These are phyloP conservation scores for Saturnispora halmiae DNA, from an alignment of 805 yeast genomes.

Conservation along the genomic window DNA sequence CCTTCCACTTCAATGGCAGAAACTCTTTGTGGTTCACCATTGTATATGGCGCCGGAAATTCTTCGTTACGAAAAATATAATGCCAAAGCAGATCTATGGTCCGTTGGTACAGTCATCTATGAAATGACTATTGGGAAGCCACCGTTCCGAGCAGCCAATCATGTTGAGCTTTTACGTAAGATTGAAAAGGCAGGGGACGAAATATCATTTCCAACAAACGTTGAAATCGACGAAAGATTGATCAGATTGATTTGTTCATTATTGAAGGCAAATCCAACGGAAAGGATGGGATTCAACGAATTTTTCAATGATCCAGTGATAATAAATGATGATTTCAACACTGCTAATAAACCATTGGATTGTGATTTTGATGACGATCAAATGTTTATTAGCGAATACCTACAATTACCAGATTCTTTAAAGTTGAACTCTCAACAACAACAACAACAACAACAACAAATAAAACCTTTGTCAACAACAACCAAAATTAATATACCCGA, in stretches of 20 bases:
- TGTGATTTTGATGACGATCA: constrained; percentile 67
- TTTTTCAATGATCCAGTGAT: constrained; percentile 72
- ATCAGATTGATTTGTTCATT: constrained; percentile 64
- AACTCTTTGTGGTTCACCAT: constrained; percentile 93
- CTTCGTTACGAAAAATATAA: constrained; percentile 89
- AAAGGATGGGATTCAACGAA: constrained; percentile 81
- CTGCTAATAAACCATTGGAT: constrained; percentile 50
- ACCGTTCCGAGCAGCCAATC: constrained; percentile 90
- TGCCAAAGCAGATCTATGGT: constrained; percentile 97
- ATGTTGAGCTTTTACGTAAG: constrained; percentile 76
- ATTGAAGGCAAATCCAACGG: constrained; percentile 75
- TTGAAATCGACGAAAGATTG: constrained; percentile 56
- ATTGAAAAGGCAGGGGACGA: constrained; percentile 76
- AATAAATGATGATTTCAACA: constrained; percentile 35
- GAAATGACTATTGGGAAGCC: constrained; percentile 97
- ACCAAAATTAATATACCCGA: constrained; percentile 10
- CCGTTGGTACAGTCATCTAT: constrained; percentile 91
- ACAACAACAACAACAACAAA: constrained; percentile 1
- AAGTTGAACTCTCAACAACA: not conserved
- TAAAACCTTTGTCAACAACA: not conserved
- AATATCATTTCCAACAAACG: constrained; percentile 65
- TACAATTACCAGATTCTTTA: constrained; percentile 15
- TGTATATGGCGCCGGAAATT: constrained; percentile 98
- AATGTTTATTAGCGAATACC: constrained; percentile 77
- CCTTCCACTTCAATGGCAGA: constrained; percentile 94